These are phyloP conservation scores for Cryptococcus sp. DNA, from an alignment of 1,284 basidiomycete genomes.

Conservation along the genomic window DNA sequence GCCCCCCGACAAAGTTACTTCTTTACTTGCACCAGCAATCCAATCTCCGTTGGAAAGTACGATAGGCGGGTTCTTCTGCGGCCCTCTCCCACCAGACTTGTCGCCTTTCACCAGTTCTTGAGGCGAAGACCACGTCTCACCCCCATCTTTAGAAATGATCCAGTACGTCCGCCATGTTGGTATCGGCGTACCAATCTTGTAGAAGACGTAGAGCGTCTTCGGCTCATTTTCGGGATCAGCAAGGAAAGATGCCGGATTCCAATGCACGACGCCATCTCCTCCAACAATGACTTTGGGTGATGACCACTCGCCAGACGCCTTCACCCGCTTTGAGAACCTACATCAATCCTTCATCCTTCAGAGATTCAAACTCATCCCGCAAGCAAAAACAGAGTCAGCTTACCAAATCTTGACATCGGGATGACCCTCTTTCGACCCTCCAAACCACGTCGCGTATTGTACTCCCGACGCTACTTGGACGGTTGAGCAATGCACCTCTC, in stretches of 20 bases:
- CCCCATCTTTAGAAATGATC: constrained; percentile 14
- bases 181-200: constrained; percentile 25
- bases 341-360: not conserved
- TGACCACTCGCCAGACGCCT: constrained; percentile 9
- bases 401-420: constrained; percentile 19
- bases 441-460: constrained; percentile 16
- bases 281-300: constrained; percentile 12
- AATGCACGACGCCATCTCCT: constrained; percentile 16
- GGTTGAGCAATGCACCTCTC: constrained; percentile 13
- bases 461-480: constrained; percentile 5
- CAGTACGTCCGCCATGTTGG: constrained; percentile 17
- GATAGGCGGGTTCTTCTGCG: constrained; percentile 22
- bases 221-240: constrained; percentile 9
- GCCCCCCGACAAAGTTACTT: constrained; percentile 17
- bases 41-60: constrained; percentile 23
- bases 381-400: not conserved
- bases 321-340: constrained; percentile 14
- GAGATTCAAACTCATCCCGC: not conserved
- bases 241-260: constrained; percentile 27
- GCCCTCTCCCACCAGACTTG: constrained; percentile 19
- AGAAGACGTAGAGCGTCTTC: constrained; percentile 17
- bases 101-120: constrained; percentile 18
- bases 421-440: constrained; percentile 16
- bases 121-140: constrained; percentile 18
- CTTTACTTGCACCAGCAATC: constrained; percentile 20